These are phyloP conservation scores for Neofusicoccum parvum DNA, from an alignment of 2,329 filamentous ascomycete genomes.

Conservation along the genomic window DNA sequence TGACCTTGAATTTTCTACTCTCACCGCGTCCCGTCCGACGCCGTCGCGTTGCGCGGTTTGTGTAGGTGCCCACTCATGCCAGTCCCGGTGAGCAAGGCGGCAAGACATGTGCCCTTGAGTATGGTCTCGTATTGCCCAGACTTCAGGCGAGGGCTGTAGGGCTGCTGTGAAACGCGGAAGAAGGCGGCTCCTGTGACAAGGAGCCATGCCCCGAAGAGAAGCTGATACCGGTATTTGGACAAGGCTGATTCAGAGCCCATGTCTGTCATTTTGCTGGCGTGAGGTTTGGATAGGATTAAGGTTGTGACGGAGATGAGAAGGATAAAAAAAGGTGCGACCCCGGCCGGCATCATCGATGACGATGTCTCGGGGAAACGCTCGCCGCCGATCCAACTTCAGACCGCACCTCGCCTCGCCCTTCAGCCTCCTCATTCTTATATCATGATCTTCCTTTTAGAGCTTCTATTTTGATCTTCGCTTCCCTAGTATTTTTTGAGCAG, in stretches of 20 bases:
- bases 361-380: not conserved
- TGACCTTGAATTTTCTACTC: not conserved
- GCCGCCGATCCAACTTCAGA: not conserved
- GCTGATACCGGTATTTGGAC: constrained; percentile 32
- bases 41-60: not conserved
- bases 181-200: constrained; percentile 36
- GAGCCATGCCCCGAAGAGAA: constrained; percentile 30
- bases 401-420: not conserved
- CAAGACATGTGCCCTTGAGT: constrained; percentile 39
- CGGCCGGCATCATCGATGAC: not conserved
- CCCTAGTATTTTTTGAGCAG: too few relatives aligned
- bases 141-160: constrained; percentile 36
- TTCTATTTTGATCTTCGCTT: too few relatives aligned
- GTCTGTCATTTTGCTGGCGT: not conserved
- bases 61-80: not conserved
- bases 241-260: not conserved
- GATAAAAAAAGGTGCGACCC: not conserved
- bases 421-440: not conserved
- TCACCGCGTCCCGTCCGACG: not conserved
- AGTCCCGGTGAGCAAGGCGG: not conserved
- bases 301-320: constrained; percentile 14
- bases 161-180: constrained; percentile 37
- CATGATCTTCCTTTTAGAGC: too few relatives aligned
- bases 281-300: constrained; percentile 2
- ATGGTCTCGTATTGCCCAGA: constrained; percentile 42